Conservation (phyloP, 257 asterid species). For the Vinca minor region DNA sequence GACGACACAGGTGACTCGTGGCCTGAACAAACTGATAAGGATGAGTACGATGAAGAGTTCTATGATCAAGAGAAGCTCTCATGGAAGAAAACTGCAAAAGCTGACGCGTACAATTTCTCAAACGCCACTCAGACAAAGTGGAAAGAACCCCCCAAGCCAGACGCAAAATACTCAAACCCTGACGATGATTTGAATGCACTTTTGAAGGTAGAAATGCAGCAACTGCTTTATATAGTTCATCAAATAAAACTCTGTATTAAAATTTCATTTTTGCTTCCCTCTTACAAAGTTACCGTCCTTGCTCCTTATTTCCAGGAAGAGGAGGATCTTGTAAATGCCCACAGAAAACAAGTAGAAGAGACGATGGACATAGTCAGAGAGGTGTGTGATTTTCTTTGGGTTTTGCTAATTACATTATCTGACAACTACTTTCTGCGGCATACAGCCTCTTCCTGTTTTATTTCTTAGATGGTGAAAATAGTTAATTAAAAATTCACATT, state of each 20-base stretch:
- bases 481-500: background rate
- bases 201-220: constrained; percentile 50
- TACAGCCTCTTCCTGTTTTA: background rate
- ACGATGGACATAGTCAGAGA: constrained; percentile 61
- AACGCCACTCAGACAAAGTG: constrained; percentile 48
- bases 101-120: constrained; percentile 37
- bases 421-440: no score
- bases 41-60: constrained; percentile 69
- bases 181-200: constrained; percentile 64
- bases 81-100: constrained; percentile 49
- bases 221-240: background rate
- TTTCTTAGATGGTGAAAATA: background rate
- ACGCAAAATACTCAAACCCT: constrained; percentile 34
- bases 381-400: constrained; percentile 36
- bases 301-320: constrained; percentile 61
- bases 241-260: background rate
- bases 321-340: constrained; percentile 47
- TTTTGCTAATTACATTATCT: no score
- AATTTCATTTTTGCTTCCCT: constrained; percentile 3
- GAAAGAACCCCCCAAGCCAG: constrained; percentile 73
- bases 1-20: constrained; percentile 77
- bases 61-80: constrained; percentile 68
- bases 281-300: no score
- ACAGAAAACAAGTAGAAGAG: constrained; percentile 46
- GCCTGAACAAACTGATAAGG: constrained; percentile 80